Base-by-base conservation (phyloP, 768 basidiomycete genomes). In the Lactarius trivialis region DNA sequence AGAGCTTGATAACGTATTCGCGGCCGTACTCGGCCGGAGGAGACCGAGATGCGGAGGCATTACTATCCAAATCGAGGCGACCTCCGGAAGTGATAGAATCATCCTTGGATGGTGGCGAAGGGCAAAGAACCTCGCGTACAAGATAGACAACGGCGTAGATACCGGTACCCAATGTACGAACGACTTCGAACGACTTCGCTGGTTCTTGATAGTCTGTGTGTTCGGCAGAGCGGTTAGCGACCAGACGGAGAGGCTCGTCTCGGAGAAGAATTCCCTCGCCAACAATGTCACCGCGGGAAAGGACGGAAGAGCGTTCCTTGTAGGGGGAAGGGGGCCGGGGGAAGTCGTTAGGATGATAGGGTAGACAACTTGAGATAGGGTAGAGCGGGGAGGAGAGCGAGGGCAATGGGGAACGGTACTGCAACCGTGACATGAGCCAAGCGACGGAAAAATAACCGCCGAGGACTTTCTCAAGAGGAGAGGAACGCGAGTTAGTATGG, bases 1-100 rank as follows among this genome's bases (percentile, higher is more conserved):
- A 79, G 74, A 92, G 90, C 80, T 99, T 98, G 76, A 98, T 83
- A n/a, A 96, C 97, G 73, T 91, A n/a, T n/a, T n/a, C n/a, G n/a
- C n/a, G n/a, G n/a, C n/a, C n/a, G n/a, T n/a, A 90, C 60, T 73
- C 72, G 45, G 59, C 67, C 54, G 76, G 73, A 39, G 78, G 65
- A n/a, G 65, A 70, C 52, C 71, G 68, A 49, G 62, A 53, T 54
- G 72, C 64, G 52, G 45, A 24, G 5, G 68, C n/a, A n/a, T n/a
- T 66, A 49, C 77, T 77, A 28, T 68, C 60, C 54, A 74, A 64
- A 54, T 75, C 73, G 58, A 74, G 68, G 58, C 68, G 69, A 54
- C 70, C 70, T 50, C 80, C 79, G 70, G 82, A 80, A 67, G 85
- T 82, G 49, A 79, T 78, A 68, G 82, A 80, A 60, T 64, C 70